phyloP scores from a whole-genome alignment of 2,329 filamentous ascomycete genomes.

The Emmonsiellopsis sp. region DNA sequence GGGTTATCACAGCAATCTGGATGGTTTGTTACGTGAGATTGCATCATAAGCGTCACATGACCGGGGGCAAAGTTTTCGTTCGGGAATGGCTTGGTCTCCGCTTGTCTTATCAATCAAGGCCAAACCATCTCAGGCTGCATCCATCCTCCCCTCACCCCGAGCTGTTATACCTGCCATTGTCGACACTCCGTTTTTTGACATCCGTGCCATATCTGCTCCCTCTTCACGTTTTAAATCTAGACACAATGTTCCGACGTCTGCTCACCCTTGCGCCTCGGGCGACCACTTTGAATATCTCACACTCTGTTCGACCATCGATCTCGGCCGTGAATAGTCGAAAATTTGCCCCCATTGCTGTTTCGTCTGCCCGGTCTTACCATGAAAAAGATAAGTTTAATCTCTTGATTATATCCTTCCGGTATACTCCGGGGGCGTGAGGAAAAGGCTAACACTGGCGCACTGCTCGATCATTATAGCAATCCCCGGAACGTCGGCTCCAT shows the following conservation, averaged over 20 bases:
- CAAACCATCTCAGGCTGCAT: neutral
- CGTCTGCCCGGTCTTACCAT: conserved; percentile 47
- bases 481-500: conserved; percentile 72
- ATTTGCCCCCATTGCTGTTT: conserved; percentile 30
- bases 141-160: neutral
- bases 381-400: conserved; percentile 50
- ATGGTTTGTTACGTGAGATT: neutral
- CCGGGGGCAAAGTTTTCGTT: neutral
- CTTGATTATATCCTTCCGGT: neutral
- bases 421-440: neutral
- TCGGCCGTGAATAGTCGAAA: conserved; percentile 15
- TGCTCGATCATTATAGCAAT: conserved; percentile 73
- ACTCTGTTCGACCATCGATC: conserved; percentile 39
- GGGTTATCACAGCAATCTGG: too few species aligned
- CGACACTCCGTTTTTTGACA: neutral
- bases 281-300: conserved; percentile 40
- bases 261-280: conserved; percentile 44
- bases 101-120: conserved; percentile 2
- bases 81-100: neutral
- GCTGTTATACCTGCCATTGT: neutral
- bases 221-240: too few species aligned
- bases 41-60: neutral
- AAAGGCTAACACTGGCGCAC: conserved; percentile 33
- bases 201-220: too few species aligned
- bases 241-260: conserved; percentile 49